Base-by-base conservation (phyloP, 352 stramenopile species). In the Sclerospora graminicola region DNA sequence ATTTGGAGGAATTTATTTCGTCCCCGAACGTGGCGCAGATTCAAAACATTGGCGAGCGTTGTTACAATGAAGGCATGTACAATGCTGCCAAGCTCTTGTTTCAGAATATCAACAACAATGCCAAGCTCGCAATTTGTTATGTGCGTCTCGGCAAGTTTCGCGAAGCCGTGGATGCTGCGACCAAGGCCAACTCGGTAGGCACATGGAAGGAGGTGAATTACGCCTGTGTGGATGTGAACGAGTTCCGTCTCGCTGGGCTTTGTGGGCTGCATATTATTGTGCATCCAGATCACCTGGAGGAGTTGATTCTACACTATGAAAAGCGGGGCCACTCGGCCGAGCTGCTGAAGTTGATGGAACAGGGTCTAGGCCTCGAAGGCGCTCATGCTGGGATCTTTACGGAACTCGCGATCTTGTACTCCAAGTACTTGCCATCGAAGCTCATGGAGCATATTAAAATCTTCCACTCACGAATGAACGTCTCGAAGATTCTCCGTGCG, bases 401-500 rank as follows among this genome's bases (percentile, higher is more conserved):
- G 19, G 96, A 99, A 74, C 79, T 99, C 34, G 96, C 90, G 30
- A 96, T 99, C 34, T 65, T 99, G 38, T 99, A 99, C 83, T 98
- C 95, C 15, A 99, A 99, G 76, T 98, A 99, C 79, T 68, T 96
- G 41, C 95, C 96, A 19, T 84, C 96, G 15, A 99, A 99, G 79
- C 75, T 99, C 15, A 99, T 99, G 96, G 96, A 99, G 58, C 96
- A 99, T 70, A 92, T 98, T 70, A 99, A 99, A 76, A 97, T 99
- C 38, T 99, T 99, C 82, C 97, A 97, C 77, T 97, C 73, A 48
- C 95, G 97, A 48, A 97, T 99, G 77, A 99, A 99, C 71, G 85
- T 98, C 35, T 97, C 92, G 45, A 99, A 99, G 80, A 76, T 96
- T 24, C 54, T 97, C 42, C 87, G 94, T 57, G 95, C 96, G 5